Percentiles rank a stretch among this genome's conserved stretches.
These are phyloP conservation scores for Thraustotheca clavata DNA, from an alignment of 352 stramenopile genomes.

Conservation along the genomic window DNA sequence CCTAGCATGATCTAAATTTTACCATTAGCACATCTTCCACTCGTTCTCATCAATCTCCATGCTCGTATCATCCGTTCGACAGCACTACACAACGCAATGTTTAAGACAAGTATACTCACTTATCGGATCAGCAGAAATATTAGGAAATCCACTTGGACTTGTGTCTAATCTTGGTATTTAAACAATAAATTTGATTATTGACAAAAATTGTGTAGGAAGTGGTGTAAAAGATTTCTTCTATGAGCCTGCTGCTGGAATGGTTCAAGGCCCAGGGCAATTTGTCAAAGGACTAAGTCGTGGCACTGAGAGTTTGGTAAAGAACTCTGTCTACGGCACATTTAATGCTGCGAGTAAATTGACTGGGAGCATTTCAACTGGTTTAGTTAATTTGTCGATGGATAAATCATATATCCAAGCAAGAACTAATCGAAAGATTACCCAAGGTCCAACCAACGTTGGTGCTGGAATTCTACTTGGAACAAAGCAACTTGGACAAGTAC, in stretches of 20 bases:
- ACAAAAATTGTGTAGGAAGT: conserved; percentile 15
- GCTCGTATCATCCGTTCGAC: conserved; percentile 60
- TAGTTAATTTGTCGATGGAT: conserved; percentile 87
- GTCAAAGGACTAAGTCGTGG: conserved; percentile 80
- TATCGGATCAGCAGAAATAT: conserved; percentile 62
- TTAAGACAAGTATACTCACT: conserved; percentile 76
- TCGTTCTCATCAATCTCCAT: conserved; percentile 65
- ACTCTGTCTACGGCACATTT: conserved; percentile 88
- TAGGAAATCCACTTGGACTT: conserved; percentile 86
- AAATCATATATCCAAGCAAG: conserved; percentile 79
- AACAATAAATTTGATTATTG: background rate
- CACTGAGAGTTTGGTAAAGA: conserved; percentile 83
- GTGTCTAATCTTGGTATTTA: conserved; percentile 71
- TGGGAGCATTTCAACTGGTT: conserved; percentile 83
- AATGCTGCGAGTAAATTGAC: conserved; percentile 92
- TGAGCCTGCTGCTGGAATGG: conserved; percentile 78
- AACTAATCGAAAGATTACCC: conserved; percentile 60
- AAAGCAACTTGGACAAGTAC: conserved; percentile 82
- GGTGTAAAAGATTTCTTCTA: conserved; percentile 90
- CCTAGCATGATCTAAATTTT: background rate
- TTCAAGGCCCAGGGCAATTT: conserved; percentile 83
- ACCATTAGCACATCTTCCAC: conserved; percentile 50
- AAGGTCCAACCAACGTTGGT: conserved; percentile 79
- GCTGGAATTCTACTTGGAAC: conserved; percentile 79
- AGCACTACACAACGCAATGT: conserved; percentile 75